Conservation (phyloP, 1,284 basidiomycete species). For the Cryptococcus floricola region DNA sequence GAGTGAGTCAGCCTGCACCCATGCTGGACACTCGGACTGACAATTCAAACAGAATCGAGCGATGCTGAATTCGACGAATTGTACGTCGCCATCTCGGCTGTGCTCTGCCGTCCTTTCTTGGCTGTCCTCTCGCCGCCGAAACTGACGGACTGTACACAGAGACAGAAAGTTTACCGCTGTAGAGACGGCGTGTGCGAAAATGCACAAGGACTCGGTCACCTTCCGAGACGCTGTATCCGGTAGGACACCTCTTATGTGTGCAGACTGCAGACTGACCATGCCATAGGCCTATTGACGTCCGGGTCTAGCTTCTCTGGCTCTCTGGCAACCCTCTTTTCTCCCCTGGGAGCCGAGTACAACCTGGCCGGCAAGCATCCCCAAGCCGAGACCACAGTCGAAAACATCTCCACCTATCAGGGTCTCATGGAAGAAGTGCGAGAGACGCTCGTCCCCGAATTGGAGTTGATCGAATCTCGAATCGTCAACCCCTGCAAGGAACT, state of each 20-base stretch:
- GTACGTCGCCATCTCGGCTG: conserved; percentile 13
- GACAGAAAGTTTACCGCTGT: conserved; percentile 71
- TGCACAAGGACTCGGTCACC: conserved; percentile 84
- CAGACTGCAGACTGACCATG: not conserved
- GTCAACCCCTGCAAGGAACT: conserved; percentile 84
- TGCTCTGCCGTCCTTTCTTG: not conserved
- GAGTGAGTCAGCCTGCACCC: conserved; percentile 57
- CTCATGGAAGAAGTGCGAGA: conserved; percentile 77
- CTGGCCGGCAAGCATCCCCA: conserved; percentile 74
- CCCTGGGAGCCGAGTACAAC: conserved; percentile 77
- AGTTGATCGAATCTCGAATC: conserved; percentile 87
- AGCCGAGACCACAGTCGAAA: conserved; percentile 70
- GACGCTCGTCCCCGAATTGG: conserved; percentile 83
- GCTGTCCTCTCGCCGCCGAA: no score
- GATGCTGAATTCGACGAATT: conserved; percentile 71
- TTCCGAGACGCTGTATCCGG: conserved; percentile 79
- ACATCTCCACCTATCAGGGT: conserved; percentile 66
- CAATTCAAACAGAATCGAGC: conserved; percentile 59
- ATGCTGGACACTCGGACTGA: not conserved
- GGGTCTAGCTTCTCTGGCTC: conserved; percentile 73
- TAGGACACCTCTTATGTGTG: conserved; percentile 46
- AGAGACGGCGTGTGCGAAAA: conserved; percentile 79
- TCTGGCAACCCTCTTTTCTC: conserved; percentile 73
- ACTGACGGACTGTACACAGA: conserved; percentile 18
- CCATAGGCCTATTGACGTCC: conserved; percentile 69